Base-by-base conservation (phyloP, 1,139 yeast genomes). In the Yamadazyma siamensis region DNA sequence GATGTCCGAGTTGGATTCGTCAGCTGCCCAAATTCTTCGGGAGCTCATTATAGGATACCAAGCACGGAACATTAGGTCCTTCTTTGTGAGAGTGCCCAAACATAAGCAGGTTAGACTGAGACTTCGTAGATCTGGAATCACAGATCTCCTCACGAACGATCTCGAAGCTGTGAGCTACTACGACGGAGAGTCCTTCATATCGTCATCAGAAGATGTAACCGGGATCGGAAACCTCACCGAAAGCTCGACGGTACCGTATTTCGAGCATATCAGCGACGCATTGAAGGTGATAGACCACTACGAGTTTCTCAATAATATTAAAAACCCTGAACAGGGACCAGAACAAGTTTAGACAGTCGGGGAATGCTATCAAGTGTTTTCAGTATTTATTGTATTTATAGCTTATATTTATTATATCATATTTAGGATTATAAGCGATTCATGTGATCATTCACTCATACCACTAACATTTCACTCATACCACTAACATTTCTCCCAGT, bases 1-100 rank as follows among this genome's bases (percentile, higher is more conserved):
- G 0, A 85, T 89, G 95, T 75, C 94, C 0, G 79, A 73, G 20
- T 61, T 89, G 25, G 98, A 91, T 49, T 83, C 96, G 0, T 80
- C 94, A 2, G 96, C 96, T 0, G 80, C 88, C 0, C 86, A 84
- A 44, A 83, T 85, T 10, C 59, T 89, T 29, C 53, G 61, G 27
- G 85, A 77, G 31, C 75, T 86, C 11, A 60, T 89, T 6, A 44
- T 56, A 4, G 69, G 72, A 17, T 80, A 84, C 40, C 62, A 63
- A 26, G 59, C 60, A 14, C 67, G 94, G 28, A 65, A 68, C 2
- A 80, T 86, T 11, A 59, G 65, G 13, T 77, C 84, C 1, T 74
- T 78, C 37, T 76, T 89, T 40, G 77, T 84, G 1, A 62, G 94
- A 17, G 80, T 86, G 13, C 69, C 78, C 7, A 55, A 63, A 13